Percentiles rank a stretch among this genome's conserved stretches.
Evolutionary conservation across 768 basidiomycete species (phyloP).

Genomic region (Jaapia argillacea): DNA sequence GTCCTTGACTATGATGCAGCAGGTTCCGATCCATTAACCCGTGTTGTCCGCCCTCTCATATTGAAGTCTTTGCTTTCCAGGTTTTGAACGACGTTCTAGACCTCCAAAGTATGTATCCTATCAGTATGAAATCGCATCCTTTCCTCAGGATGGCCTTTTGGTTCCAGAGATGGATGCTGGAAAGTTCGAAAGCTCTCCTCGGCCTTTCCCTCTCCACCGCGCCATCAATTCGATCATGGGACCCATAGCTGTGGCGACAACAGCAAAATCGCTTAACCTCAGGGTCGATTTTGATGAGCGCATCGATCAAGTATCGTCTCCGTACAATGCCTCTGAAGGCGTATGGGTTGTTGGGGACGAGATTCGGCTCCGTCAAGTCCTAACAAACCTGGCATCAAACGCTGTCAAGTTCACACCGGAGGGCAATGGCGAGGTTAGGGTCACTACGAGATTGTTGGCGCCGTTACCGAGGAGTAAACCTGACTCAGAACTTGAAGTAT

Average conservation of each 20-base stretch:
- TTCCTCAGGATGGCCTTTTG: neutral
- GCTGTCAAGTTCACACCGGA: too few species aligned
- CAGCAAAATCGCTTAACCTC: constrained; percentile 18
- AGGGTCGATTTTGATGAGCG: constrained; percentile 23
- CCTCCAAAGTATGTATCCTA: constrained; percentile 14
- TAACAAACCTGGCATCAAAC: too few species aligned
- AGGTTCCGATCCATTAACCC: too few species aligned
- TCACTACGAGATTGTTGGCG: too few species aligned
- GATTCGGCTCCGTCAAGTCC: constrained; percentile 27
- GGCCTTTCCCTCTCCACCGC: constrained; percentile 28
- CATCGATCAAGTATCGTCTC: constrained; percentile 20
- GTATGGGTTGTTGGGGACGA: constrained; percentile 31
- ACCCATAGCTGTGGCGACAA: constrained; percentile 14
- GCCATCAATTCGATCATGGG: constrained; percentile 18
- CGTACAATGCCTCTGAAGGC: constrained; percentile 1
- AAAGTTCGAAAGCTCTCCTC: constrained; percentile 28
- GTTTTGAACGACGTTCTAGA: constrained; percentile 27
- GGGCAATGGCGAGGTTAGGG: too few species aligned
- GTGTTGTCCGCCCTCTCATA: too few species aligned
- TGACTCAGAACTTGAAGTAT: constrained; percentile 2
- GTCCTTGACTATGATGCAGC: constrained; percentile 27
- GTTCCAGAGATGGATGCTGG: constrained; percentile 26
- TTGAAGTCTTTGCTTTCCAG: too few species aligned
- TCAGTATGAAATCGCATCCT: neutral
- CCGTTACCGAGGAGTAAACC: constrained; percentile 27